Percentiles rank a stretch among this genome's conserved stretches.
These are phyloP conservation scores for Phytophthora syringae DNA, from an alignment of 352 stramenopile genomes.

Conservation along the genomic window DNA sequence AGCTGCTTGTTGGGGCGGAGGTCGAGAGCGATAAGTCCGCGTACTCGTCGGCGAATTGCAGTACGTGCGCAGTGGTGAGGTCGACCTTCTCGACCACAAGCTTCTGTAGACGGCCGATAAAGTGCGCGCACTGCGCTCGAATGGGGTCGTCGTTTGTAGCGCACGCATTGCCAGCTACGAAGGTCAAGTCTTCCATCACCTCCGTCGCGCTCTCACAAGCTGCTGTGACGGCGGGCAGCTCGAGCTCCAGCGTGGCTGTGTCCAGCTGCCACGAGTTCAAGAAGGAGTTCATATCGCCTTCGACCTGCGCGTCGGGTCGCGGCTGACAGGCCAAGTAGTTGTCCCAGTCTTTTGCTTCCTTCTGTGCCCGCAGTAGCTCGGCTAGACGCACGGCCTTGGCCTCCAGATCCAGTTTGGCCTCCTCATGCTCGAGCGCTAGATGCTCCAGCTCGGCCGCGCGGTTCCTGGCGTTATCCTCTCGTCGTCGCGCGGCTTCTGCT, in stretches of 20 bases:
- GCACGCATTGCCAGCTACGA: conserved; percentile 57
- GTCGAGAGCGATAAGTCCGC: conserved; percentile 44
- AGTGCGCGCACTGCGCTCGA: conserved; percentile 44
- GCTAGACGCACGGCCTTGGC: conserved; percentile 64
- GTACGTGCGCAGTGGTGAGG: conserved; percentile 61
- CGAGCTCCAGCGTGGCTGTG: conserved; percentile 47
- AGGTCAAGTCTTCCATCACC: conserved; percentile 69
- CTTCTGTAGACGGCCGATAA: conserved; percentile 57
- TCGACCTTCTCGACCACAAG: conserved; percentile 76
- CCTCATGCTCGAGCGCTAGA: conserved; percentile 58
- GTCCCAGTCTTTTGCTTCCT: conserved; percentile 77
- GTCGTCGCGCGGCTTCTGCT: conserved; percentile 59
- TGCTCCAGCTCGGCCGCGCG: conserved; percentile 70
- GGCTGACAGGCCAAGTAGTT: conserved; percentile 80
- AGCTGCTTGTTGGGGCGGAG: conserved; percentile 19
- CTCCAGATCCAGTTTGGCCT: conserved; percentile 57
- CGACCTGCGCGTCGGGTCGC: conserved; percentile 66
- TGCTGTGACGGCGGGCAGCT: conserved; percentile 41
- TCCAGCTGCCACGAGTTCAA: conserved; percentile 81
- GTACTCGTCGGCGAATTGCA: conserved; percentile 83
- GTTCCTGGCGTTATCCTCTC: conserved; percentile 70
- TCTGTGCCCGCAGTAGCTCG: conserved; percentile 65
- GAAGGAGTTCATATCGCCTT: conserved; percentile 86
- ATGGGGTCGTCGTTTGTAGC: conserved; percentile 62
- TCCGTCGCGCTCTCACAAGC: conserved; percentile 61